phyloP scores from a whole-genome alignment of 2,329 filamentous ascomycete species.

The Cercospora canescens region DNA sequence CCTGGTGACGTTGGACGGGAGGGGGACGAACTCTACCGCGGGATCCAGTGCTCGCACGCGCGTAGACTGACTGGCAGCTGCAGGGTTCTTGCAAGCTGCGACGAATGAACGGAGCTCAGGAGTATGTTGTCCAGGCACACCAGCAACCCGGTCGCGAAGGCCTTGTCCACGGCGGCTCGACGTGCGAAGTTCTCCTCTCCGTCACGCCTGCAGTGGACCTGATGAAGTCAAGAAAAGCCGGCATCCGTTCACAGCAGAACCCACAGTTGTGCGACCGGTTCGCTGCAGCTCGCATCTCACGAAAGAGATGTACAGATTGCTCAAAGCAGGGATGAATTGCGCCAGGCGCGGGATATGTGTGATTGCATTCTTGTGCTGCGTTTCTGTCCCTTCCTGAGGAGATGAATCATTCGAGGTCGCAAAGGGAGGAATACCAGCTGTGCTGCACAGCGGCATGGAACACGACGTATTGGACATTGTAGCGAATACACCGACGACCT shows the following conservation, averaged over 20 bases:
- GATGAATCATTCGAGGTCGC: neutral
- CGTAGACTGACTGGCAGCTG: neutral
- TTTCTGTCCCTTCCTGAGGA: neutral
- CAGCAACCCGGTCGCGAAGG: neutral
- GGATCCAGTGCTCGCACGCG: neutral
- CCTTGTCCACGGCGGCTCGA: conserved; percentile 1
- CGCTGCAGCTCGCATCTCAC: conserved; percentile 7
- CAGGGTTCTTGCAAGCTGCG: neutral
- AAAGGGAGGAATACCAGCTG: neutral
- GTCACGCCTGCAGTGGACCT: neutral
- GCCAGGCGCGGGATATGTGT: neutral
- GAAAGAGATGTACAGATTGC: neutral
- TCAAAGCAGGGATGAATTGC: neutral
- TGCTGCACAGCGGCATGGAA: neutral
- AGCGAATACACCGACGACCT: neutral
- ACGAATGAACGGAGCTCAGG: neutral
- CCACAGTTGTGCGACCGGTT: conserved; percentile 12
- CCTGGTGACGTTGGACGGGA: conserved; percentile 6
- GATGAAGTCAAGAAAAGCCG: conserved; percentile 5
- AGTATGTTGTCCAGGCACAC: neutral
- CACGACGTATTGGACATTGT: neutral
- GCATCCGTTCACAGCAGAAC: conserved; percentile 6
- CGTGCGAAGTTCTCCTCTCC: neutral
- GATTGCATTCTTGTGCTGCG: neutral
- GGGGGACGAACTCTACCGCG: neutral